Conservation (phyloP, 208 protist genomes). For the Trypanosomatidae sp. region DNA sequence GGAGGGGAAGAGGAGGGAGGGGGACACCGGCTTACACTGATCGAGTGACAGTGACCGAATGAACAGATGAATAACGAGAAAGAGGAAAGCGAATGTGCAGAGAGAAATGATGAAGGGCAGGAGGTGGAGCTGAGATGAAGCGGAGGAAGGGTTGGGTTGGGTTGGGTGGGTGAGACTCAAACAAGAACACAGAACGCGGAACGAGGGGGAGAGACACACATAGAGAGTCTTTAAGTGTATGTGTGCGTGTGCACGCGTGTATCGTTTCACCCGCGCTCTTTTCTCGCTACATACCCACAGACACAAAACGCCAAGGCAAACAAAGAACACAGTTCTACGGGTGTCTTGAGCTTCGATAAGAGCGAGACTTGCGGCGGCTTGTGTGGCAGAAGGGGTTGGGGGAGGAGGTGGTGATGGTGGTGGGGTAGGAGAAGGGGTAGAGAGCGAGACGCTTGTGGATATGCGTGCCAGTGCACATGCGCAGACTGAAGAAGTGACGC, state of each 20-base stretch:
- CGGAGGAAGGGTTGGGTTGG: background rate
- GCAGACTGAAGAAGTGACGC: background rate
- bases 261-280: background rate
- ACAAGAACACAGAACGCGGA: background rate
- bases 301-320: background rate
- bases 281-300: background rate
- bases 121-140: background rate
- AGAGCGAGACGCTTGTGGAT: background rate
- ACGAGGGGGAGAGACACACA: background rate
- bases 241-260: background rate
- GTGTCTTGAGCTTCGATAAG: background rate
- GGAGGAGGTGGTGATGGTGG: background rate
- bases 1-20: background rate
- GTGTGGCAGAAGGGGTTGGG: background rate
- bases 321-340: too few relatives aligned
- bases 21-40: background rate
- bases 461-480: background rate
- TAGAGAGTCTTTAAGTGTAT: background rate
- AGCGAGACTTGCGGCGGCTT: background rate
- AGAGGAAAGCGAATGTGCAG: background rate
- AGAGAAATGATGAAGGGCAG: constrained; percentile 9
- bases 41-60: background rate
- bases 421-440: background rate
- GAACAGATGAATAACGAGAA: background rate
- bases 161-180: background rate